Percentiles rank a stretch among this genome's conserved stretches.
These are phyloP conservation scores for Candida ipomoeae DNA, from an alignment of 805 yeast species.

Conservation along the genomic window DNA sequence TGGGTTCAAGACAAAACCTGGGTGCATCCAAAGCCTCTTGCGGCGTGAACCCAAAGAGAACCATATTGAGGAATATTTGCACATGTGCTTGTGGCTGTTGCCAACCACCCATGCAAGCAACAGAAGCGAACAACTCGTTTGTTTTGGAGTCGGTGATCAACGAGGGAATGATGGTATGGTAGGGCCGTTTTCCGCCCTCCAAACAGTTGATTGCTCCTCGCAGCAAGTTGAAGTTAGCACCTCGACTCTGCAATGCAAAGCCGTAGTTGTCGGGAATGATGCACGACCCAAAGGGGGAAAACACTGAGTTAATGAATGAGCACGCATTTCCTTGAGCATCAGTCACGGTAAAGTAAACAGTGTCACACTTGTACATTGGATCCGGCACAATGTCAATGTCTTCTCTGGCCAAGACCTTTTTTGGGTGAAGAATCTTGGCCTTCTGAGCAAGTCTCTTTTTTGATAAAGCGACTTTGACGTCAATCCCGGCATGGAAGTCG, in stretches of 20 bases:
- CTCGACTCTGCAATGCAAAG: constrained; percentile 71
- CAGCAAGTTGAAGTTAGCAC: constrained; percentile 65
- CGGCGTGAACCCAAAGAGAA: constrained; percentile 59
- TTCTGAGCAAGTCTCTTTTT: constrained; percentile 9
- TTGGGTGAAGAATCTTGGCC: constrained; percentile 6
- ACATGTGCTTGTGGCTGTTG: constrained; percentile 86
- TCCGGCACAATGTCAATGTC: constrained; percentile 16
- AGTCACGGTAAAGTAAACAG: constrained; percentile 16
- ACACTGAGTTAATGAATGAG: constrained; percentile 75
- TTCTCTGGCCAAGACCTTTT: constrained; percentile 9
- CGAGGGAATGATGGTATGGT: constrained; percentile 82
- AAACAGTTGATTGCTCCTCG: constrained; percentile 55
- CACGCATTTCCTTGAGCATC: constrained; percentile 43
- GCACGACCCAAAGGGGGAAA: constrained; percentile 64
- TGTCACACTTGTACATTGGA: constrained; percentile 15
- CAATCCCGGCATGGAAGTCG: constrained; percentile 32
- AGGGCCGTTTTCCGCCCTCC: constrained; percentile 69
- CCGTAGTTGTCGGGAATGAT: constrained; percentile 64
- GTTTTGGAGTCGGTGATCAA: constrained; percentile 50
- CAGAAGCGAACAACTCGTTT: constrained; percentile 55
- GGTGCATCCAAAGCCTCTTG: constrained; percentile 77
- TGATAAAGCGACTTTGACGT: constrained; percentile 42
- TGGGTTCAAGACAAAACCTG: constrained; percentile 60
- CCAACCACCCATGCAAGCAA: constrained; percentile 84
- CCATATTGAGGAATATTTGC: constrained; percentile 66